Conservation (phyloP, 2,329 filamentous ascomycete species). For the Pseudopithomyces maydicus region DNA sequence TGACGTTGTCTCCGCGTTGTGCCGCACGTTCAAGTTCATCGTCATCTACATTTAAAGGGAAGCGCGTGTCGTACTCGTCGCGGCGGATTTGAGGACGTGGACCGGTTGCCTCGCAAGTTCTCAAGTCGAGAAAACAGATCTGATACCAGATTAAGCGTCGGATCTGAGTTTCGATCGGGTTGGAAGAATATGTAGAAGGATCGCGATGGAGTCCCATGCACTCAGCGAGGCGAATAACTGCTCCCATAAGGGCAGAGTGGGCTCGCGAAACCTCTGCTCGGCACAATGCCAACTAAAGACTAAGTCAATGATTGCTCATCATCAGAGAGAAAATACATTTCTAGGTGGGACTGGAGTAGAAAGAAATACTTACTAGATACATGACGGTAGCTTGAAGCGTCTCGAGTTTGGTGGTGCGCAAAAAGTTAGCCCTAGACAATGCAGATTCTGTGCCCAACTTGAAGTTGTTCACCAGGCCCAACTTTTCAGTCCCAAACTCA, state of each 20-base stretch:
- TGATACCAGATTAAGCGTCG: conserved; percentile 78
- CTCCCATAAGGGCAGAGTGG: conserved; percentile 73
- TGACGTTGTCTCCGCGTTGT: conserved; percentile 37
- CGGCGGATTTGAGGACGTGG: conserved; percentile 72
- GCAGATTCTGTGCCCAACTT: conserved; percentile 67
- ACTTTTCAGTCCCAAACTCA: conserved; percentile 63
- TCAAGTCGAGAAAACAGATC: conserved; percentile 75
- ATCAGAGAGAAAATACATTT: background rate
- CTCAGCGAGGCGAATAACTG: conserved; percentile 74
- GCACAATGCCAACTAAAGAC: conserved; percentile 63
- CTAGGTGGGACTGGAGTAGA: too few species aligned
- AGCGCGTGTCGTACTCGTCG: conserved; percentile 75
- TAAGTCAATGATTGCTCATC: conserved; percentile 47
- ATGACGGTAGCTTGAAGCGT: conserved; percentile 78
- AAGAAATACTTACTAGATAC: conserved; percentile 64
- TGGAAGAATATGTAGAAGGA: conserved; percentile 68
- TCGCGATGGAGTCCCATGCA: conserved; percentile 79
- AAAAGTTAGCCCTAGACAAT: conserved; percentile 70
- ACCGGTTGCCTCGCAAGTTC: conserved; percentile 75
- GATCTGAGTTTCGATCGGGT: conserved; percentile 71
- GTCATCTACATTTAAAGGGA: conserved; percentile 74
- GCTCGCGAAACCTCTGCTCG: conserved; percentile 73
- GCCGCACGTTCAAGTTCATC: conserved; percentile 57
- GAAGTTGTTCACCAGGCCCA: conserved; percentile 61
- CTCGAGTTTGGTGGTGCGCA: conserved; percentile 73